Conservation (phyloP, 2,329 filamentous ascomycete genomes). For the Diaporthe ampelina region DNA sequence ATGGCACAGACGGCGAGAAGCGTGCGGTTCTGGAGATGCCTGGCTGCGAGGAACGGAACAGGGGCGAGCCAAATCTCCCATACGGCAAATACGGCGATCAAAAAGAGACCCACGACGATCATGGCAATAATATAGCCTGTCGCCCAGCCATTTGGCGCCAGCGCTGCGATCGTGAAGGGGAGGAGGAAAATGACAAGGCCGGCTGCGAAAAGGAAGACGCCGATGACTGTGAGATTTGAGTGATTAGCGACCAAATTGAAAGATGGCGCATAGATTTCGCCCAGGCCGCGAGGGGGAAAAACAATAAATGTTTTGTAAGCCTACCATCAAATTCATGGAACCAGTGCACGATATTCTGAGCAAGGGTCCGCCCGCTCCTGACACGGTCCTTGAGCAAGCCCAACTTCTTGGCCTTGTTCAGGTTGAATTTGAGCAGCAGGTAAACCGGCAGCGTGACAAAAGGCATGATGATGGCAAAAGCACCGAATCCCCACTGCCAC, state of each 20-base stretch:
- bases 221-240: slow-evolving; percentile 54
- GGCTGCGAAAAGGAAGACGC: slow-evolving; percentile 68
- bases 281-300: background rate
- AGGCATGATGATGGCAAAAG: slow-evolving; percentile 71
- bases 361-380: slow-evolving; percentile 58
- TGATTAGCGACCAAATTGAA: background rate
- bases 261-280: background rate
- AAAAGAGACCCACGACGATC: slow-evolving; percentile 71
- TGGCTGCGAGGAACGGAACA: slow-evolving; percentile 68
- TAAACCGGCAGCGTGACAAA: slow-evolving; percentile 70
- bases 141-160: slow-evolving; percentile 64
- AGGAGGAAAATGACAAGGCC: slow-evolving; percentile 74
- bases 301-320: slow-evolving; percentile 29
- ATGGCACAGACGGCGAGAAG: slow-evolving; percentile 65
- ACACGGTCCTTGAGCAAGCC: slow-evolving; percentile 56
- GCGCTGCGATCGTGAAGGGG: slow-evolving; percentile 71
- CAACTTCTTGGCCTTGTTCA: slow-evolving; percentile 66
- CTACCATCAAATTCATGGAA: slow-evolving; percentile 69
- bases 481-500: slow-evolving; percentile 75
- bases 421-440: slow-evolving; percentile 68
- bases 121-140: slow-evolving; percentile 70
- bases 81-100: slow-evolving; percentile 62
- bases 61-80: slow-evolving; percentile 72
- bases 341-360: slow-evolving; percentile 64
- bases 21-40: slow-evolving; percentile 64